Conservation (phyloP, 2,329 filamentous ascomycete genomes). For the Colletotrichum liaoningense region DNA sequence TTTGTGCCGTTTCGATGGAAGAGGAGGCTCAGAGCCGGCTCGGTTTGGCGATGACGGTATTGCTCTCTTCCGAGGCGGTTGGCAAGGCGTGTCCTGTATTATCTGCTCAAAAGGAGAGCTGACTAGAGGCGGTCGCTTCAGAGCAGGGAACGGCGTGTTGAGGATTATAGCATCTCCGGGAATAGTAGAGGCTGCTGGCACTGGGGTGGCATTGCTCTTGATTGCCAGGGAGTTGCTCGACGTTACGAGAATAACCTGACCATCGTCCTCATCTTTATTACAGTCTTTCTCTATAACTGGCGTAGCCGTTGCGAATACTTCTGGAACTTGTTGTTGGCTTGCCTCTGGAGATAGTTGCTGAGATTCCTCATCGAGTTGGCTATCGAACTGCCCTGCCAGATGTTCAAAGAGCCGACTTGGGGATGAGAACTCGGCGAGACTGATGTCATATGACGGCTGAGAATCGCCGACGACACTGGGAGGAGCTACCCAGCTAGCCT, state of each 20-base stretch:
- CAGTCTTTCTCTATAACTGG: neutral
- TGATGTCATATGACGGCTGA: slow-evolving; percentile 53
- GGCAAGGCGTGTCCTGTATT: slow-evolving; percentile 28
- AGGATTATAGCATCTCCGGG: slow-evolving; percentile 31
- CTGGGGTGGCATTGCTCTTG: neutral
- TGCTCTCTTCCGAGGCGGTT: slow-evolving; percentile 14
- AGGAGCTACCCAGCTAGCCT: slow-evolving; percentile 53
- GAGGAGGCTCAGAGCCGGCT: slow-evolving; percentile 48
- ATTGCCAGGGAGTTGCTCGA: slow-evolving; percentile 42
- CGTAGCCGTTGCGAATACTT: neutral
- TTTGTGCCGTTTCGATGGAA: slow-evolving; percentile 41
- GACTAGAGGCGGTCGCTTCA: neutral
- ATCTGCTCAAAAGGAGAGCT: slow-evolving; percentile 18
- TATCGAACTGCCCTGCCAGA: slow-evolving; percentile 39
- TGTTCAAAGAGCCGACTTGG: slow-evolving; percentile 63
- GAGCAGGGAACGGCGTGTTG: slow-evolving; percentile 28
- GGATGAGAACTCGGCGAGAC: slow-evolving; percentile 51
- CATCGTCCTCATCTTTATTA: slow-evolving; percentile 16
- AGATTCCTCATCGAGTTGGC: neutral
- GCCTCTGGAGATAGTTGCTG: neutral
- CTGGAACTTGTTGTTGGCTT: neutral
- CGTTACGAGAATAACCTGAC: slow-evolving; percentile 48
- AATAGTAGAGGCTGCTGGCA: slow-evolving; percentile 27
- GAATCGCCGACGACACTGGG: slow-evolving; percentile 68
- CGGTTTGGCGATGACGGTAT: slow-evolving; percentile 28